Base-by-base conservation (phyloP, 306 rosid species). In the Vigna angularis region DNA sequence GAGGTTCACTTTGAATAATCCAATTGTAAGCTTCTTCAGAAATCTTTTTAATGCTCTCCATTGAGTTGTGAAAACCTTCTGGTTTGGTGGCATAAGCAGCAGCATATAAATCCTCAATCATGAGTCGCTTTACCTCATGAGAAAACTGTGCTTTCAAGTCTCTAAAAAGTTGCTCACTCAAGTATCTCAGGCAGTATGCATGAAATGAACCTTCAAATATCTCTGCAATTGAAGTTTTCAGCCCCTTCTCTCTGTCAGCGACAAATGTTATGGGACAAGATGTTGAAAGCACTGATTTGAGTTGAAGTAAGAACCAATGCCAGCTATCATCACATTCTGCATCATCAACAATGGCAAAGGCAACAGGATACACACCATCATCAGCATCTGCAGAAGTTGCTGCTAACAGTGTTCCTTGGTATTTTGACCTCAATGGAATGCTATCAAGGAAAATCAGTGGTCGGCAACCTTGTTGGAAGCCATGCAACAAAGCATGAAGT, bases 401-500 rank as follows among this genome's bases (percentile, higher is more conserved):
- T 12, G 93, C 96, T 87, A 95, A 86, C 80, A 95, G 73, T 17
- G 93, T 90, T 65, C 98, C 98, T 83, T 92, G 98, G 83, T 95
- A 92, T 86, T 95, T 95, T 63, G 98, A 90, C 83, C 90, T 95
- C 77, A 95, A 66, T 20, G 90, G 86, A 74, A 87, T 79, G 87
- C 96, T 90, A 63, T 95, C 98, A 42, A 92, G 98, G 81, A 95
- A 95, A 71, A 95, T 86, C 81, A 95, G 86, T 75, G 98, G 97
- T 64, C 98, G 88, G 79, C 98, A 95, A 75, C 98, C 98, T 85
- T 95, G 98, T 81, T 95, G 90, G 83, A 95, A 95, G 68, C 98
- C 98, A 74, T 79, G 82, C 75, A 92, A 83, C 1, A 95, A 95
- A 82, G 98, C 98, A 74, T 85, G 95, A 85, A 92, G 93, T 30